Base-by-base conservation (phyloP, 2,329 filamentous ascomycete genomes). In the Fusarium liriodendri region DNA sequence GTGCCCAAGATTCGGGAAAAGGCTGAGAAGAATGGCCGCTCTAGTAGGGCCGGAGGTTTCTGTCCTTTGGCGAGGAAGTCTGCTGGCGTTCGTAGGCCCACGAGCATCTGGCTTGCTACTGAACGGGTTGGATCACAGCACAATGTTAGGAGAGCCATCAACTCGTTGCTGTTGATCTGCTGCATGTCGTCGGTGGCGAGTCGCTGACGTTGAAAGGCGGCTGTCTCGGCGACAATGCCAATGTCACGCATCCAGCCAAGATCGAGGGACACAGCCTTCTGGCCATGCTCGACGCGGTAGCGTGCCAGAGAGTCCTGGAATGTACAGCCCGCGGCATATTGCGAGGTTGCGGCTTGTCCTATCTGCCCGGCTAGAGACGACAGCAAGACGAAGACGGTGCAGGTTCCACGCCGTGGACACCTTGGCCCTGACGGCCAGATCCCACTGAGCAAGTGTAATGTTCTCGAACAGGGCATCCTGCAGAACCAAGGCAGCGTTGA, bases 351-450 rank as follows among this genome's bases (percentile, higher is more conserved):
- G 88, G 16, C 89, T 86, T 2, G 86, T 82, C n/a, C 87, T 40
- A 40, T 40, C 18, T 40, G 38, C 38, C 38, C 84, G 4, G 87
- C 85, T 0, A 85, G 84, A 4, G 87, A 87, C 0, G 88, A 90
- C n/a, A 89, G 84, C 29, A 85, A 83, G 27, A 88, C 80, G 78
- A 90, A 90, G 47, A 18, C 84, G 80, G 76, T 90, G 87, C 61
- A 89, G 83, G 76, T 90, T 90, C 84, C 85, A 87, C 3, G 85
- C 86, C 7, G 87, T 88, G 8, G 85, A 80, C 0, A 88, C 85
- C 77, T 90, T 91, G 71, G 87, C 85, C 50, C 84, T 81, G 42
- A 88, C 83, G 40, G 88, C 86, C 3, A 82, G 79, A 11, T 80
- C 81, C 72, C 86, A 90, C 32, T 89, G 83, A 1, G 83, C 78